These are phyloP conservation scores for Musa itinerans DNA, from an alignment of 176 grass and related monocot genomes.

Conservation along the genomic window DNA sequence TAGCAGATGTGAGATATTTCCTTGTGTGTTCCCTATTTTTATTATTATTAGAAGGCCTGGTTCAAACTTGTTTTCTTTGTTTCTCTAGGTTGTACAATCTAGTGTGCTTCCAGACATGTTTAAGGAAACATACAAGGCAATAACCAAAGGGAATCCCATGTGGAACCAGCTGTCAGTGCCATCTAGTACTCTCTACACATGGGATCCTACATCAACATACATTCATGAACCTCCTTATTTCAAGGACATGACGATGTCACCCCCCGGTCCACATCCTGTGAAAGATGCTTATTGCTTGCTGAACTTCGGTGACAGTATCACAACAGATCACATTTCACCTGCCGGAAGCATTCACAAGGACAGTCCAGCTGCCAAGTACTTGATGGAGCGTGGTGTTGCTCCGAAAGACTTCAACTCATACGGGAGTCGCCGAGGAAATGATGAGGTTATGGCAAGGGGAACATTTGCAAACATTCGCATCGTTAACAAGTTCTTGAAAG, in stretches of 20 bases:
- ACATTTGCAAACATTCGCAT: constrained; percentile 96
- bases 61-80: constrained; percentile 23
- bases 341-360: constrained; percentile 84
- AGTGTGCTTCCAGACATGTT: constrained; percentile 98
- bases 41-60: neutral
- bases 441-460: constrained; percentile 98
- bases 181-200: constrained; percentile 71
- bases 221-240: constrained; percentile 98
- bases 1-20: constrained; percentile 46
- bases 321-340: constrained; percentile 96
- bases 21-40: constrained; percentile 10
- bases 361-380: constrained; percentile 71
- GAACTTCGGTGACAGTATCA: constrained; percentile 95
- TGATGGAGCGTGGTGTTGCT: constrained; percentile 66
- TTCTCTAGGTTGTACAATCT: constrained; percentile 75
- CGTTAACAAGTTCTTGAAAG: constrained; percentile 94
- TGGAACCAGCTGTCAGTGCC: constrained; percentile 84
- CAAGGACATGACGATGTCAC: constrained; percentile 91
- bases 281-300: constrained; percentile 96
- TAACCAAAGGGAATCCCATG: constrained; percentile 97
- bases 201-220: constrained; percentile 85
- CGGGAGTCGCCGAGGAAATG: constrained; percentile 81
- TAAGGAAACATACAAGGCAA: constrained; percentile 71
- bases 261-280: constrained; percentile 79
- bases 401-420: constrained; percentile 94